Evolutionary conservation across 2,329 filamentous ascomycete genomes (phyloP).

Genomic region (Cladophialophora exuberans): DNA sequence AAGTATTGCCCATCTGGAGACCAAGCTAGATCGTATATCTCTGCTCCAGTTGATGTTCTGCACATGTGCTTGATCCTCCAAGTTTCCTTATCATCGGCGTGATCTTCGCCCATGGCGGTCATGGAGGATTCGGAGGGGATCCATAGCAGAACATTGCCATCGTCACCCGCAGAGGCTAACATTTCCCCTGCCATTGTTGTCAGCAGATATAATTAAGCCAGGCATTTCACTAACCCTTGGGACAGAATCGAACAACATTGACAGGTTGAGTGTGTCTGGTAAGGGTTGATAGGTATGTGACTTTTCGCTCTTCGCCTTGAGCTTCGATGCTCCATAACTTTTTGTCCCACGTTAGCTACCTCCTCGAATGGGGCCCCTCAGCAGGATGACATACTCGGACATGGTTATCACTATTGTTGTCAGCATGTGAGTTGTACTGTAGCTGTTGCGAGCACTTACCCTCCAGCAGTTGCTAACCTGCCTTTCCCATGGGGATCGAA

Average conservation of each 20-base stretch:
- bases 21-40: slow-evolving; percentile 98
- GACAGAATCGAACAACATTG: slow-evolving; percentile 95
- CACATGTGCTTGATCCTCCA: slow-evolving; percentile 99
- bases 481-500: slow-evolving; percentile 93
- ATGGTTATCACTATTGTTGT: slow-evolving; percentile 72
- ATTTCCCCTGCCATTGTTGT: slow-evolving; percentile 70
- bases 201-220: slow-evolving; percentile 27
- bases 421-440: slow-evolving; percentile 12
- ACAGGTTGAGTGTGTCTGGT: slow-evolving; percentile 95
- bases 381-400: slow-evolving; percentile 68
- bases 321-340: slow-evolving; percentile 90
- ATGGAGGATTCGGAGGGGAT: slow-evolving; percentile 78
- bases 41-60: slow-evolving; percentile 79
- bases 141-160: slow-evolving; percentile 97
- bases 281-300: slow-evolving; percentile 89
- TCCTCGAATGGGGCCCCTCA: slow-evolving; percentile 31
- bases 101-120: slow-evolving; percentile 76
- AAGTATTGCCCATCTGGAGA: slow-evolving; percentile 96
- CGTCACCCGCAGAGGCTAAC: slow-evolving; percentile 92
- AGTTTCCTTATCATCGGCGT: slow-evolving; percentile 89
- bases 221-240: slow-evolving; percentile 68
- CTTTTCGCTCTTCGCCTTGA: slow-evolving; percentile 82
- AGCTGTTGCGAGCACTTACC: slow-evolving; percentile 47
- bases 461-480: slow-evolving; percentile 87
- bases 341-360: slow-evolving; percentile 40